Evolutionary conservation across 805 yeast species (phyloP), one percentile per base, ranked within the genome.

Genomic region (Zygotorulaspora florentina): DNA sequence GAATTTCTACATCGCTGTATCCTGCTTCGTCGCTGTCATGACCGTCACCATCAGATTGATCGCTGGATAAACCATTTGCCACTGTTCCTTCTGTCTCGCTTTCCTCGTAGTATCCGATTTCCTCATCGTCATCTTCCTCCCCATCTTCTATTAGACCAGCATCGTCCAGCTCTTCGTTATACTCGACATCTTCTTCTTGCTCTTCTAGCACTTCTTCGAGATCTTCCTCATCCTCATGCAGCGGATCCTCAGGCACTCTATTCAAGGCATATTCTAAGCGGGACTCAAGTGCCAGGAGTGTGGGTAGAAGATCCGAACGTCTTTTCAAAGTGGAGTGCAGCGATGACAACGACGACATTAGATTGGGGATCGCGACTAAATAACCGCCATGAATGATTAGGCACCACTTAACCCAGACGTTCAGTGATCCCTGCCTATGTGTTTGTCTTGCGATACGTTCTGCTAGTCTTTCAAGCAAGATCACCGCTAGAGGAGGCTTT

Each of bases 341-440:
- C 1, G 80, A 69, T 9, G 83, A 78, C 47, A 89, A 68, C 17
- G 80, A 70, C 31, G 73, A 77, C 43, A 79, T 70, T 45, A 82
- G 72, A 45, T 79, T 71, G 46, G 72, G 71, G 31, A 70, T 61
- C 33, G 66, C 59, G 31, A 67, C 67, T 41, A 73, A 69, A 52
- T 82, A 76, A 1, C 87, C 87, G 38, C 97, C 98, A 62, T 88
- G 95, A 4, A 80, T 72, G 36, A 91, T 75, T 58, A 93, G 71
- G 20, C 88, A 71, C 90, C 95, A 88, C 64, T 87, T 86, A 45
- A 91, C 79, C 98, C 98, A 93, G 4, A 78, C 66, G 34, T 78
- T 75, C 46, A 73, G 67, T 39, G 73, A 72, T 4, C 75, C 76
- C 52, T 72, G 75, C 40, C 83, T 70, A 46, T 75, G 71, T 3